Evolutionary conservation across 2,329 filamentous ascomycete species (phyloP).

Genomic region (Triangularia verruculosa): DNA sequence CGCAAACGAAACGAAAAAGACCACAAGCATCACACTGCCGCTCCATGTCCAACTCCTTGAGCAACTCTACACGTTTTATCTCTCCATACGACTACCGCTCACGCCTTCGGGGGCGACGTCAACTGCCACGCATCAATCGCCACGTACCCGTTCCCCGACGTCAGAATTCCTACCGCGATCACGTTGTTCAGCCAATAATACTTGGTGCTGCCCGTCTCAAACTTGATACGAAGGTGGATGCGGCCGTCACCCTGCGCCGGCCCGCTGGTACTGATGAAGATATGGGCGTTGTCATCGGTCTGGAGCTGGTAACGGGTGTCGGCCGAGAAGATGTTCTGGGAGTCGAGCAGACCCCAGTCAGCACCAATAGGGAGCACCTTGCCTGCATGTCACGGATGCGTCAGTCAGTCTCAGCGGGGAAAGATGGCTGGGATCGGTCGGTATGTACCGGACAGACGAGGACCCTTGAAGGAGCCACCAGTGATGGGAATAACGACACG

Average conservation of each 20-base stretch:
- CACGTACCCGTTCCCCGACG: conserved; percentile 20
- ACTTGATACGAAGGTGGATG: conserved; percentile 27
- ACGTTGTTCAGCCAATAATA: conserved; percentile 35
- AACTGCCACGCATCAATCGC: conserved; percentile 33
- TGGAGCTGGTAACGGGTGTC: conserved; percentile 34
- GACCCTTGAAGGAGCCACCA: conserved; percentile 31
- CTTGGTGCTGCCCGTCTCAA: conserved; percentile 30
- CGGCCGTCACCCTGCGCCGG: conserved; percentile 28
- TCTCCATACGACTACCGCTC: not conserved
- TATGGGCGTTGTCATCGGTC: conserved; percentile 32
- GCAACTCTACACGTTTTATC: not conserved
- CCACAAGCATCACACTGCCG: not conserved
- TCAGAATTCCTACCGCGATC: conserved; percentile 31
- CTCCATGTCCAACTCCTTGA: not conserved
- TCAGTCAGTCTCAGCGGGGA: conserved; percentile 1
- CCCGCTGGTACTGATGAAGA: conserved; percentile 33
- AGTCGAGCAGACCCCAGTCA: conserved; percentile 32
- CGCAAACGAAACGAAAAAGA: not conserved
- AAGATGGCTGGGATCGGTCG: not conserved
- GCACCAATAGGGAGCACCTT: conserved; percentile 32
- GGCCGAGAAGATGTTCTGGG: conserved; percentile 28
- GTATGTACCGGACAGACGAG: conserved; percentile 25
- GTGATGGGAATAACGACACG: conserved; percentile 30
- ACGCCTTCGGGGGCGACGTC: not conserved
- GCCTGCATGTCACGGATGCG: conserved; percentile 15